A percentile compares a stretch with the other conserved stretches of the same genome.
Conservation (phyloP, 768 basidiomycete genomes). For the Pluteus cervinus region DNA sequence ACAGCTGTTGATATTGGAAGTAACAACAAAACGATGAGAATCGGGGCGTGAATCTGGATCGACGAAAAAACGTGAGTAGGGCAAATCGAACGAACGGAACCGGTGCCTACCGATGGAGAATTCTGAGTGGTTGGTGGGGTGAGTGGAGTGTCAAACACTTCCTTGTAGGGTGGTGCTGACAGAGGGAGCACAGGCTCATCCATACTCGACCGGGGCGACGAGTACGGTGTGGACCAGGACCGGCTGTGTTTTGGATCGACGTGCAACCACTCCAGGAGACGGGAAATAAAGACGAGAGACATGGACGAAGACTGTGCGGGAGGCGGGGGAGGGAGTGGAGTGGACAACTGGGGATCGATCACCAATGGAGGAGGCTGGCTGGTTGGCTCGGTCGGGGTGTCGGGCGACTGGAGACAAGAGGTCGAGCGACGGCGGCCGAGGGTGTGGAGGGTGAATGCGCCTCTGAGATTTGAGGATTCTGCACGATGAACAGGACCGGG, state of each 20-base stretch:
- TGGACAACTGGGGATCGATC: constrained; percentile 14
- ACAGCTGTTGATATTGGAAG: constrained; percentile 66
- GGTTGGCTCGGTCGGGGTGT: constrained; percentile 9
- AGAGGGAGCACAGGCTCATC: constrained; percentile 50
- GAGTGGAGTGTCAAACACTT: constrained; percentile 17
- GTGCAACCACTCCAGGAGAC: constrained; percentile 49
- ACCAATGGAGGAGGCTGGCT: constrained; percentile 7
- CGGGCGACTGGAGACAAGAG: constrained; percentile 34
- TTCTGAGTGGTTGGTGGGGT: constrained; percentile 34
- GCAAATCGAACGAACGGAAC: constrained; percentile 8
- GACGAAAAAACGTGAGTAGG: constrained; percentile 4
- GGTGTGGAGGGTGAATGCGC: constrained; percentile 42
- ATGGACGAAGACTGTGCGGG: constrained; percentile 31
- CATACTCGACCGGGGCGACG: constrained; percentile 34
- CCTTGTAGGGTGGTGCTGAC: constrained; percentile 41
- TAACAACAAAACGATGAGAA: constrained; percentile 42
- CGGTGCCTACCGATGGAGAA: constrained; percentile 16
- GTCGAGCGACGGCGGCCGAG: constrained; percentile 52
- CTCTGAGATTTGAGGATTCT: constrained; percentile 53
- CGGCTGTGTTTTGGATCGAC: constrained; percentile 32
- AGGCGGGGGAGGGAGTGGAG: constrained; percentile 11
- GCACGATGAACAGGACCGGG: constrained; percentile 47
- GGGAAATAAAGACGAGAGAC: constrained; percentile 44
- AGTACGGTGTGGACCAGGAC: constrained; percentile 39
- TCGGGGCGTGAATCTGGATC: constrained; percentile 31